These are phyloP conservation scores for Colletotrichum somersetense DNA, from an alignment of 2,329 filamentous ascomycete species.

Conservation along the genomic window DNA sequence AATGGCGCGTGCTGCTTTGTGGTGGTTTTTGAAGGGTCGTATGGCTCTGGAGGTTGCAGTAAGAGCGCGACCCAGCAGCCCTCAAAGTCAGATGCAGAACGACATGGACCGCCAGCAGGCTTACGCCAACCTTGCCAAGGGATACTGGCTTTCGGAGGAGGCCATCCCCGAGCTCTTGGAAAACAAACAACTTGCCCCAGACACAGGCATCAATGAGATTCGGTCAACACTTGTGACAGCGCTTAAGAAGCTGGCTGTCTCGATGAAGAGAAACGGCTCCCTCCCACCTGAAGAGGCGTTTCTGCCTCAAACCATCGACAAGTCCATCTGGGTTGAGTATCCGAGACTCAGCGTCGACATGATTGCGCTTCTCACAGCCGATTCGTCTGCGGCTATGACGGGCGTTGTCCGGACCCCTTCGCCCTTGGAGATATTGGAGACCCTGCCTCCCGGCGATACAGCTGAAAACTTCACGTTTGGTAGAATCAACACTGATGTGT, in stretches of 20 bases:
- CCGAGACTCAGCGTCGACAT: constrained; percentile 80
- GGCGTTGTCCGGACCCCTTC: constrained; percentile 61
- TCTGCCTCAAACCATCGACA: constrained; percentile 83
- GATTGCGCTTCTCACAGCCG: constrained; percentile 76
- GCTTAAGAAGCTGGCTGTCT: constrained; percentile 80
- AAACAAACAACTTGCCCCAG: constrained; percentile 56
- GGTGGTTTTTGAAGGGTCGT: constrained; percentile 92
- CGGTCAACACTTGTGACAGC: constrained; percentile 71
- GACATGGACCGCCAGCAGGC: constrained; percentile 77
- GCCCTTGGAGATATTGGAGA: constrained; percentile 70
- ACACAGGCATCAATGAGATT: constrained; percentile 64
- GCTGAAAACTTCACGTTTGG: constrained; percentile 82
- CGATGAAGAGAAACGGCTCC: constrained; percentile 87
- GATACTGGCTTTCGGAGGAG: constrained; percentile 81
- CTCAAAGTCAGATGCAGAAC: constrained; percentile 66
- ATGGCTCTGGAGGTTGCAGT: constrained; percentile 80
- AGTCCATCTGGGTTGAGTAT: constrained; percentile 85
- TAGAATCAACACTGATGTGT: constrained; percentile 80
- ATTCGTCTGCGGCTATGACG: constrained; percentile 63
- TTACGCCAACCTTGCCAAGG: constrained; percentile 87
- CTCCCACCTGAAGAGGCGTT: constrained; percentile 77
- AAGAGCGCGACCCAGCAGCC: constrained; percentile 69
- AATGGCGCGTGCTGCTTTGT: constrained; percentile 79
- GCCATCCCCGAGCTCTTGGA: constrained; percentile 64
- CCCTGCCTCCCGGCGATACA: constrained; percentile 83